Evolutionary conservation across 2,329 filamentous ascomycete species (phyloP), one percentile per base, ranked within the genome.

Genomic region (Leptographium galeiforme): DNA sequence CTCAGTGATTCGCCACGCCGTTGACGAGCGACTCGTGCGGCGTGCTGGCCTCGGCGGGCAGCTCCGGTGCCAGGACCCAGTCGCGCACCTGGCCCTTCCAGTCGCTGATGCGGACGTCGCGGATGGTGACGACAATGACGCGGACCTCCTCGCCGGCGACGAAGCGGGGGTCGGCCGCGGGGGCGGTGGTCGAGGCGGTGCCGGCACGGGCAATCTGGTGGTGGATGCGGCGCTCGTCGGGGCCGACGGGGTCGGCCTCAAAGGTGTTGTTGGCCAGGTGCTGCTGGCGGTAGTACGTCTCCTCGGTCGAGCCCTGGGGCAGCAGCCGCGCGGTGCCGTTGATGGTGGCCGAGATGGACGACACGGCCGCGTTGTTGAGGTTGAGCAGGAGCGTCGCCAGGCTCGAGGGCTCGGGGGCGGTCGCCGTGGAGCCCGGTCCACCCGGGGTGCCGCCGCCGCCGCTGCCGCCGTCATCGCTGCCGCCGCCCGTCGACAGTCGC

Each of bases 201-300:
- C 59, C 55, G 61, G 57, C 55, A 61, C 61, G 59, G 61, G 62
- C 61, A 60, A 61, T 65, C 57, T 61, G 55, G 50, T 57, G 66
- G 57, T 62, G 61, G 51, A 61, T 62, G 50, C 71, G 69, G 57
- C 74, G 70, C 48, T 71, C 55, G 52, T 66, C 61, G 34, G 70
- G 66, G 16, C 58, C 59, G 25, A 55, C 53, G 33, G 57, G 57
- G 56, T 81, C 77, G 38, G 72, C 70, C 46, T 83, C 83, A 62
- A 94, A 95, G 0, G 88, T 94, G 67, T 97, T 95, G 69, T 96
- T 95, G 62, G 88, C 88, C 59, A 95, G 70, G 72, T 98, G 93
- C 62, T 81, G 77, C 58, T 85, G 79, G 62, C 85, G 85, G 67
- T 87, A 95, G 76, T 84, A 97, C 51, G 70, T 72, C 69, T 97